Evolutionary conservation across 495 filamentous ascomycete species (phyloP).

Genomic region (Lepidopterella palustris): DNA sequence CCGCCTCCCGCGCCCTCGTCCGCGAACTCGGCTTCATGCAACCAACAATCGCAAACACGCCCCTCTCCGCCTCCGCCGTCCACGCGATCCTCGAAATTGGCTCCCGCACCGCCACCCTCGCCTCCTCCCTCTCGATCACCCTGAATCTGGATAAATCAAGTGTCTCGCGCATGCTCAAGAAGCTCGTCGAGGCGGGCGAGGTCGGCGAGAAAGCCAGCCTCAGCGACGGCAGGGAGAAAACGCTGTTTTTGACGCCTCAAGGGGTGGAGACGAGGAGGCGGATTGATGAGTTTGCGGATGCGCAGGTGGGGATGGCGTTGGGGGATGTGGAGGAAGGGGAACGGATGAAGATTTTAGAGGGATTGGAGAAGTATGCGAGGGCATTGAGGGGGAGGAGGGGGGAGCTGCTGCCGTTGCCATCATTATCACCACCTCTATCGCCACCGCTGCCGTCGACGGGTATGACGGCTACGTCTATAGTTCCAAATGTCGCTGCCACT

Average conservation of each 20-base stretch:
- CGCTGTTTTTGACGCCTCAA: neutral
- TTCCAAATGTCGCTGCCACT: too few species aligned
- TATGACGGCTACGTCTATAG: too few species aligned
- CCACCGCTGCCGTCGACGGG: too few species aligned
- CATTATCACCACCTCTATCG: too few species aligned
- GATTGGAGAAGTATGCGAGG: conserved; percentile 14
- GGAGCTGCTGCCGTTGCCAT: too few species aligned
- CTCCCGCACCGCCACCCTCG: neutral
- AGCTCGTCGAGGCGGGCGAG: neutral
- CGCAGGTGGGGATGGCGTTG: too few species aligned
- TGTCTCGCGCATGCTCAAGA: neutral
- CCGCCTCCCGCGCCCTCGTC: neutral
- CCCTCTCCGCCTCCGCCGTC: neutral
- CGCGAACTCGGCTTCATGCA: neutral
- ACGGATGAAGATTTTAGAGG: too few species aligned
- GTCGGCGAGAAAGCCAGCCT: neutral
- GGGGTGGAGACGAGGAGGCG: neutral
- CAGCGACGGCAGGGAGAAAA: neutral
- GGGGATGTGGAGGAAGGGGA: too few species aligned
- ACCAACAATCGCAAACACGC: neutral
- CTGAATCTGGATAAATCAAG: neutral
- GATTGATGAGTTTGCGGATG: neutral
- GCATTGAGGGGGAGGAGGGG: conserved; percentile 15
- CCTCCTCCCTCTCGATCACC: neutral
- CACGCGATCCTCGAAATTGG: neutral